Evolutionary conservation across 1,139 yeast genomes (phyloP).

Genomic region (Magnusiomyces suaveolens): DNA sequence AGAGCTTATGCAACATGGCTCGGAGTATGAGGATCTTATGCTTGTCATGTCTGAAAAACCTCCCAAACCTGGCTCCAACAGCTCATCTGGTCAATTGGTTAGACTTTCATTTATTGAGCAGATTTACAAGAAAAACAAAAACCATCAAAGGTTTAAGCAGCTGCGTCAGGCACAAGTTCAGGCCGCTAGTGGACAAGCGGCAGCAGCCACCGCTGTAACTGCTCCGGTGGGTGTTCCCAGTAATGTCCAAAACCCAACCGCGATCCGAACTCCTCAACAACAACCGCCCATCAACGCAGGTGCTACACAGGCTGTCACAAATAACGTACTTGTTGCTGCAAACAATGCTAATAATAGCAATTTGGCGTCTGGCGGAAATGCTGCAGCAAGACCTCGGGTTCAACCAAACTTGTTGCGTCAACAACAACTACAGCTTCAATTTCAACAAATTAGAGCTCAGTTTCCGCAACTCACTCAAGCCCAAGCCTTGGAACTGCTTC

Average conservation of each 20-base stretch:
- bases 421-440: conserved; percentile 17
- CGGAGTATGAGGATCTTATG: conserved; percentile 87
- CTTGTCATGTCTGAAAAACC: conserved; percentile 35
- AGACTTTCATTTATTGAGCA: conserved; percentile 37
- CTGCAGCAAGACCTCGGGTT: neutral
- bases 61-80: conserved; percentile 8
- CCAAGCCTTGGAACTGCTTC: neutral
- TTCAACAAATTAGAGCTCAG: conserved; percentile 4
- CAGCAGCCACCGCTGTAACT: conserved; percentile 14
- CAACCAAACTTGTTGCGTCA: conserved; percentile 12
- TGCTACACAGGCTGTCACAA: conserved; percentile 1
- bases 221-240: conserved; percentile 10
- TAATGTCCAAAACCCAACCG: conserved; percentile 8
- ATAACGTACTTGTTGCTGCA: conserved; percentile 9
- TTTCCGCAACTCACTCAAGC: conserved; percentile 7
- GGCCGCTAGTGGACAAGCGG: conserved; percentile 10
- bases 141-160: conserved; percentile 20
- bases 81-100: conserved; percentile 32
- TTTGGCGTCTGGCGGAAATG: neutral
- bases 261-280: conserved; percentile 5
- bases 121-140: conserved; percentile 31
- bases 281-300: conserved; percentile 13
- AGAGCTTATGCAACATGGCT: conserved; percentile 59
- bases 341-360: conserved; percentile 6
- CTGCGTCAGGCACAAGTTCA: conserved; percentile 13